Conservation (phyloP, 139 green algal species). For the Chara braunii region DNA sequence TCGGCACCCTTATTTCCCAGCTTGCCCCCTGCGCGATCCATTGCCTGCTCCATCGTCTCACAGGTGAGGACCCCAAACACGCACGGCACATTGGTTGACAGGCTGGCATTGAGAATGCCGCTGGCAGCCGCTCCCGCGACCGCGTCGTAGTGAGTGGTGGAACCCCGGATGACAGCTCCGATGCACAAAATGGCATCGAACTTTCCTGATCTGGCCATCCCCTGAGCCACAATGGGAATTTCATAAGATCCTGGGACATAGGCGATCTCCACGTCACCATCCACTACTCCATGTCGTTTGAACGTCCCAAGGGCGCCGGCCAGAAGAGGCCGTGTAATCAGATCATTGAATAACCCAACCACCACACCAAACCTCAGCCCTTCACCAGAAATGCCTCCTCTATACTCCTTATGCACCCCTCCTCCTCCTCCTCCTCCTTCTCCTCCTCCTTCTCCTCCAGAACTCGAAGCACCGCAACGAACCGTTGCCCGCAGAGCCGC, state of each 20-base stretch:
- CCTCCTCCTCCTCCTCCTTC: no score
- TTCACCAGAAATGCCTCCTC: no score
- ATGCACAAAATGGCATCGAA: conserved; percentile 86
- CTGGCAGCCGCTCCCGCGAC: conserved; percentile 74
- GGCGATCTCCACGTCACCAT: conserved; percentile 63
- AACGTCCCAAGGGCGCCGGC: conserved; percentile 71
- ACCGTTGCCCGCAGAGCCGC: no score
- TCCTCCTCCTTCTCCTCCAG: no score
- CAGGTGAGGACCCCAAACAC: conserved; percentile 93
- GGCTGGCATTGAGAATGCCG: conserved; percentile 61
- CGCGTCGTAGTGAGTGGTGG: conserved; percentile 93
- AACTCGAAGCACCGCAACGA: no score
- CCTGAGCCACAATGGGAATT: conserved; percentile 81
- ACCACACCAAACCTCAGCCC: no score
- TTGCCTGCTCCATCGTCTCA: conserved; percentile 86
- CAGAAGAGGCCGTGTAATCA: conserved; percentile 86
- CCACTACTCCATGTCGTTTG: conserved; percentile 53
- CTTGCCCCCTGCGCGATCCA: conserved; percentile 91
- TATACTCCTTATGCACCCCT: no score
- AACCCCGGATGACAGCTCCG: conserved; percentile 79
- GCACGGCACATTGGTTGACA: conserved; percentile 61
- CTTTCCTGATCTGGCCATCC: conserved; percentile 74
- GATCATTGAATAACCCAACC: conserved; percentile 85
- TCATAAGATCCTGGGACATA: conserved; percentile 96
- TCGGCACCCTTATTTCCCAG: conserved; percentile 92